A percentile compares a stretch with the other conserved stretches of the same genome.
These are phyloP conservation scores for Echium plantagineum DNA, from an alignment of 257 asterid genomes.

Conservation along the genomic window DNA sequence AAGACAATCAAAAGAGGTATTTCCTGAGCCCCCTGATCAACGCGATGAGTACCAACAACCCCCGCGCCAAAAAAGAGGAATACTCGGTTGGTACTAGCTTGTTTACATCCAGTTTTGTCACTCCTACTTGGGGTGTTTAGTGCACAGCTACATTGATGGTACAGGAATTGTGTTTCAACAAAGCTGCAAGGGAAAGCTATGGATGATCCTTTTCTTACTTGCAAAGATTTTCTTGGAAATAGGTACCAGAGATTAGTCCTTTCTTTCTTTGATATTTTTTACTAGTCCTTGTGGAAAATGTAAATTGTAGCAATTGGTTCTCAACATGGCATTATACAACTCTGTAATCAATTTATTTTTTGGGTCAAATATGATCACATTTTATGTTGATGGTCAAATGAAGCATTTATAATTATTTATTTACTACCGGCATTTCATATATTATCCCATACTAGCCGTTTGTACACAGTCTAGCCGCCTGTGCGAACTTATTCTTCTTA, in stretches of 20 bases:
- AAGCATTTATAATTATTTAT: no score
- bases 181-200: neutral
- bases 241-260: constrained; percentile 13
- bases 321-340: constrained; percentile 1
- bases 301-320: constrained; percentile 26
- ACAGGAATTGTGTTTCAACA: neutral
- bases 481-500: no score
- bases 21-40: constrained; percentile 61
- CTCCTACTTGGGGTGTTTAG: constrained; percentile 9
- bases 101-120: constrained; percentile 16
- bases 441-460: no score
- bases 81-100: constrained; percentile 24
- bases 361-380: no score
- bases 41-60: constrained; percentile 29
- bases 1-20: constrained; percentile 67
- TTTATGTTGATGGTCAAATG: no score
- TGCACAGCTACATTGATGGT: neutral
- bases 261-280: constrained; percentile 12
- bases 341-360: neutral
- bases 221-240: constrained; percentile 3
- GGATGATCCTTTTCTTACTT: constrained; percentile 14
- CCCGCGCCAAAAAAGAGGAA: constrained; percentile 21
- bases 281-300: constrained; percentile 33
- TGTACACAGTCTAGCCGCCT: no score
- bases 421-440: no score